phyloP scores from a whole-genome alignment of 148 eudicot genomes.

The Rhododendron ovatum region DNA sequence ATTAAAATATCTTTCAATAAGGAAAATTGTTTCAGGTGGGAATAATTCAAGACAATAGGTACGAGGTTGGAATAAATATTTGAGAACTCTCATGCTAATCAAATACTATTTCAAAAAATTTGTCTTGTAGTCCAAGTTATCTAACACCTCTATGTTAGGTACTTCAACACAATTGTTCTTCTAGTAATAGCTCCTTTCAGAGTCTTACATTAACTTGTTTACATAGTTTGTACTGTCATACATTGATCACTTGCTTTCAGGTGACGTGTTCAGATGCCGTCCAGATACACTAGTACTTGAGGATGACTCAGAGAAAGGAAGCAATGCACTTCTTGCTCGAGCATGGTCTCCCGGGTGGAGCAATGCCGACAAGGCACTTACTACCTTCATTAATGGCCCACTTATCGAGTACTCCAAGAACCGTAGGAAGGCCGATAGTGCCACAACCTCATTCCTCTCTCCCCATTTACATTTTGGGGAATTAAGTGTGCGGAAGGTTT shows the following conservation, averaged over 20 bases:
- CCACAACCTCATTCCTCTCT: constrained; percentile 94
- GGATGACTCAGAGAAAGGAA: constrained; percentile 84
- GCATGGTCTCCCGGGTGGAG: constrained; percentile 99
- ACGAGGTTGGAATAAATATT: neutral
- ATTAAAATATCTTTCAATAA: neutral
- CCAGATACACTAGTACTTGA: constrained; percentile 72
- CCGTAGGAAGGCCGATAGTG: constrained; percentile 93
- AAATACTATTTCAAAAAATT: neutral
- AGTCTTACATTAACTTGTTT: neutral
- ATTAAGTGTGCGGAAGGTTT: constrained; percentile 83
- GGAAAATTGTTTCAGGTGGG: neutral
- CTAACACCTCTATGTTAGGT: neutral
- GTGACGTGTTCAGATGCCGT: constrained; percentile 65
- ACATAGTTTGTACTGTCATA: neutral
- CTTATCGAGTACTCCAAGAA: constrained; percentile 87
- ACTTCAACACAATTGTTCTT: neutral
- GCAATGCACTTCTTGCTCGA: constrained; percentile 97
- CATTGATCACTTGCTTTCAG: constrained; percentile 23
- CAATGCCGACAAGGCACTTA: constrained; percentile 84
- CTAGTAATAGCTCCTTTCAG: neutral
- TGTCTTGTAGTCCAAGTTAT: neutral
- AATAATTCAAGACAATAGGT: neutral
- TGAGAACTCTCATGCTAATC: neutral
- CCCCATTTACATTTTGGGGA: constrained; percentile 98
- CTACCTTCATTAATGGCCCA: constrained; percentile 78